Base-by-base conservation (phyloP, 2,329 filamentous ascomycete species). In the Fusarium robinianum region DNA sequence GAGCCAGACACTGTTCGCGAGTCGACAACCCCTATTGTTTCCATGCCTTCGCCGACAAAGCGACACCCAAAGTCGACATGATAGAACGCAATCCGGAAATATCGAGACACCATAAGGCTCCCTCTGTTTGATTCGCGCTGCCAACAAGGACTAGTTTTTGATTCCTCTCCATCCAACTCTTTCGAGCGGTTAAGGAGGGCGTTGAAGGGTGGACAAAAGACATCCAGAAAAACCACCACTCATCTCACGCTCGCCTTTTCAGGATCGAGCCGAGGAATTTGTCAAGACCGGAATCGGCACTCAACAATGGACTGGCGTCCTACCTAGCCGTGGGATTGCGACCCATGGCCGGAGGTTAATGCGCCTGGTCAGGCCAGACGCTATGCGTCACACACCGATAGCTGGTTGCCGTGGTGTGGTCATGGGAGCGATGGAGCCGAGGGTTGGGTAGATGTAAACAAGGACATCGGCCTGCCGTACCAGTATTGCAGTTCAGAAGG, bases 81-180 rank as follows among this genome's bases (percentile, higher is more conserved):
- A 45, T 44, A 51, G 46, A 47, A 39, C 41, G 32, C 41, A 42
- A 29, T 37, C 31, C 25, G 24, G 27, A 41, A 31, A 42, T 33
- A 44, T 46, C 51, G 23, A 41, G 31, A 46, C 34, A 58, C 46
- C 51, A 53, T 30, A 42, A 49, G 46, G 52, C 72, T 82, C 80
- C 85, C 83, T 91, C 88, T 77, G 85, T 90, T 64, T 84, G 87
- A 80, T 66, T 75, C 79, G 86, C 89, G 88, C 80, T 85, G 81
- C 85, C 87, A 84, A 88, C 87, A 68, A 77, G 85, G 89, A 95
- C 85, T 83, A 74, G 88, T 94, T 90, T 96, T 96, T 95, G 86
- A 75, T 87, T 91, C 85, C 87, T 84, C 86, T 83, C 82, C 82
- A 63, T 62, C 65, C 52, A 22, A 62, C 61, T 58, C 51, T 31